Evolutionary conservation across 2,329 filamentous ascomycete genomes (phyloP).

Genomic region (Pestalotiopsis sp.): DNA sequence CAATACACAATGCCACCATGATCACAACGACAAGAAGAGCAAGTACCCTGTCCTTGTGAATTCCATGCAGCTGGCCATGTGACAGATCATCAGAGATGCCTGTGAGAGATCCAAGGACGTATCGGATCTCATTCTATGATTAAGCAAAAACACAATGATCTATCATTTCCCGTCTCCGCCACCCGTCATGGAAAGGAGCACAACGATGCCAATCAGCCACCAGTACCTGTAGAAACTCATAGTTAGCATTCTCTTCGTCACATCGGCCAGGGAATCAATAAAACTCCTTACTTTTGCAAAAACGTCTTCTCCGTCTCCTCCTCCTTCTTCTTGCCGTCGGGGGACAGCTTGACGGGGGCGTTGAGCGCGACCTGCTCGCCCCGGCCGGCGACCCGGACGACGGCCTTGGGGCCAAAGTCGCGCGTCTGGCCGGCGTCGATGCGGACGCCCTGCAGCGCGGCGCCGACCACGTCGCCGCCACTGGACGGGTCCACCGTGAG

Average conservation of each 20-base stretch:
- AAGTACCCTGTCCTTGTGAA: background rate
- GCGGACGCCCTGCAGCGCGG: conserved; percentile 54
- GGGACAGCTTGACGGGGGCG: conserved; percentile 62
- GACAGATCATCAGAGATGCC: background rate
- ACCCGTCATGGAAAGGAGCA: conserved; percentile 55
- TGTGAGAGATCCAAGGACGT: background rate
- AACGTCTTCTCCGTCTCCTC: conserved; percentile 64
- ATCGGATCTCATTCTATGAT: background rate
- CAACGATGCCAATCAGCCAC: conserved; percentile 62
- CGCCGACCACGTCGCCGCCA: conserved; percentile 49
- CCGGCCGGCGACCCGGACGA: conserved; percentile 47
- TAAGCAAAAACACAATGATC: background rate
- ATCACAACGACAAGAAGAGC: too few species aligned
- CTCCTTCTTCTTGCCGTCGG: conserved; percentile 61
- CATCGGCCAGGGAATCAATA: too few species aligned
- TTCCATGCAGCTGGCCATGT: background rate
- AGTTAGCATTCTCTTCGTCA: conserved; percentile 13
- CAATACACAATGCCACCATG: too few species aligned
- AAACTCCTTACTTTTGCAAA: conserved; percentile 62
- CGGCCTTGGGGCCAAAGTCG: conserved; percentile 65
- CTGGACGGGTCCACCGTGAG: conserved; percentile 47
- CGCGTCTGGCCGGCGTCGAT: conserved; percentile 67
- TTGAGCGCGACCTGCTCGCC: conserved; percentile 64
- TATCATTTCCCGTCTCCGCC: conserved; percentile 52
- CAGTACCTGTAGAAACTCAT: conserved; percentile 59